Evolutionary conservation across 495 filamentous ascomycete species (phyloP).

Genomic region (Aspergillus avenaceus): DNA sequence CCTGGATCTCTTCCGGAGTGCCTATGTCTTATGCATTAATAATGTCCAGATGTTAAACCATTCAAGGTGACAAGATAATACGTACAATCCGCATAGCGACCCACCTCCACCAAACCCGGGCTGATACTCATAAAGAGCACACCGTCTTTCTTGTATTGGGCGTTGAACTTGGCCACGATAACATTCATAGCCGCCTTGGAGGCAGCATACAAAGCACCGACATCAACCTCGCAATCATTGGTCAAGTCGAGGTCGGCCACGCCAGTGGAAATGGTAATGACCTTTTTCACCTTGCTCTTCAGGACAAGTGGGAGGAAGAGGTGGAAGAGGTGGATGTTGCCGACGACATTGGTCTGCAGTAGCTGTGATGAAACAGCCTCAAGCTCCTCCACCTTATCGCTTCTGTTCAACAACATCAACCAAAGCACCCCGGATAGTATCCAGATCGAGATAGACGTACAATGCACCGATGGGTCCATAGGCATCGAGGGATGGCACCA

Average conservation of each 20-base stretch:
- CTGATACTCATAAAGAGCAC: slow-evolving; percentile 47
- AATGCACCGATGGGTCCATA: slow-evolving; percentile 24
- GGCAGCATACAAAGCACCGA: slow-evolving; percentile 26
- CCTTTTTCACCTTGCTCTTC: slow-evolving; percentile 49
- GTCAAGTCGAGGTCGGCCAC: slow-evolving; percentile 43
- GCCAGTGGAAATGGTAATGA: slow-evolving; percentile 49
- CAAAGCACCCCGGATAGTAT: not conserved
- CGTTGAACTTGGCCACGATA: slow-evolving; percentile 44
- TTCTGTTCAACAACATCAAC: slow-evolving; percentile 12
- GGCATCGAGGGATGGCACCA: slow-evolving; percentile 16
- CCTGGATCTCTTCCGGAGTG: slow-evolving; percentile 31
- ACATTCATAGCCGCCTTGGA: slow-evolving; percentile 46
- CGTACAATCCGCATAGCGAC: slow-evolving; percentile 17
- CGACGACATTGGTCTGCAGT: slow-evolving; percentile 42
- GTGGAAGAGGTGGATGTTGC: slow-evolving; percentile 48
- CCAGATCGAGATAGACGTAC: slow-evolving; percentile 21
- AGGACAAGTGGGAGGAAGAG: slow-evolving; percentile 50
- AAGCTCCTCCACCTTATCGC: slow-evolving; percentile 22
- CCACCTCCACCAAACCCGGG: slow-evolving; percentile 45
- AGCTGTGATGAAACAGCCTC: slow-evolving; percentile 16
- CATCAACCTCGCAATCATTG: slow-evolving; percentile 23
- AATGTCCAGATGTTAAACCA: not conserved
- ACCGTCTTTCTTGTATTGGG: slow-evolving; percentile 46
- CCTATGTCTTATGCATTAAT: slow-evolving; percentile 19
- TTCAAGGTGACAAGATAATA: no score